These are phyloP conservation scores for Datura wrightii DNA, from an alignment of 257 asterid species.

Conservation along the genomic window DNA sequence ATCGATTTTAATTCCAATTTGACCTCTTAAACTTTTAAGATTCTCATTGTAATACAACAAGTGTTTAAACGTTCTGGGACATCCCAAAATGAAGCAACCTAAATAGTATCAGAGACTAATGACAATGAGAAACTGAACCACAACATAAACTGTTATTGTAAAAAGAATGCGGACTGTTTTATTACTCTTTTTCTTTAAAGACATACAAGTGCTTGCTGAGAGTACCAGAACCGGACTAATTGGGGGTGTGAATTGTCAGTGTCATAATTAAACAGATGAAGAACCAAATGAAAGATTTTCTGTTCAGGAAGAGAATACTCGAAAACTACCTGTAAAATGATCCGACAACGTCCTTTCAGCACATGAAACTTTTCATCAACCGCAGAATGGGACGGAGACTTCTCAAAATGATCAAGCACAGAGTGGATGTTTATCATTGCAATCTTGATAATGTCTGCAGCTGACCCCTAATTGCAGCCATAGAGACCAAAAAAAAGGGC, in stretches of 20 bases:
- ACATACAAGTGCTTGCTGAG: not conserved
- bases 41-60: constrained; percentile 7
- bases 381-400: constrained; percentile 50
- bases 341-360: constrained; percentile 88
- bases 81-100: constrained; percentile 1
- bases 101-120: not conserved
- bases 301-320: not conserved
- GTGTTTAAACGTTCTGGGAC: not conserved
- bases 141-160: not conserved
- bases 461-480: constrained; percentile 75
- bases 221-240: constrained; percentile 17
- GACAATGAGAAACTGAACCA: constrained; percentile 15
- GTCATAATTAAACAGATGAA: constrained; percentile 28
- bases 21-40: not conserved
- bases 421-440: constrained; percentile 83
- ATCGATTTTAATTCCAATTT: not conserved
- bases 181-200: not conserved
- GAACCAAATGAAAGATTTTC: constrained; percentile 26
- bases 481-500: not conserved
- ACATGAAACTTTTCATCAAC: constrained; percentile 59
- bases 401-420: constrained; percentile 60
- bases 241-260: not conserved
- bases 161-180: constrained; percentile 18
- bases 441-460: constrained; percentile 91
- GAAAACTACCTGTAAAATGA: constrained; percentile 79